Conservation (phyloP, 352 stramenopile genomes). For the Phytophthora sojae region DNA sequence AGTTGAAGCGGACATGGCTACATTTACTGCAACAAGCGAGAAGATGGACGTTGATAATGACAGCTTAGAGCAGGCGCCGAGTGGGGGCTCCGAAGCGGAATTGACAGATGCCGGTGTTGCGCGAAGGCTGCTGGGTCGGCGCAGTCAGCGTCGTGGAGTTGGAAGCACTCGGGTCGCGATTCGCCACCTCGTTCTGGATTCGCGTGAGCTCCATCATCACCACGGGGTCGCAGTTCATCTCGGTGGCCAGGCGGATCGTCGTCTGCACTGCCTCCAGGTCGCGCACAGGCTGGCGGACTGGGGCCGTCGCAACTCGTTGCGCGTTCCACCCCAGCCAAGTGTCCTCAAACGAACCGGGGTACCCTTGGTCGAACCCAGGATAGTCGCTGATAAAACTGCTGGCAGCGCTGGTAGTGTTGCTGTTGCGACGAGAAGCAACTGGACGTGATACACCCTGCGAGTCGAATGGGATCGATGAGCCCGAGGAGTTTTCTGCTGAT, state of each 20-base stretch:
- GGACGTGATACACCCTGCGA: slow-evolving; percentile 6
- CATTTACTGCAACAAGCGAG: background rate
- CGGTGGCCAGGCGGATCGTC: slow-evolving; percentile 63
- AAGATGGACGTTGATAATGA: background rate
- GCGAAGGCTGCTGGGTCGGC: slow-evolving; percentile 13
- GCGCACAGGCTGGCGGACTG: slow-evolving; percentile 37
- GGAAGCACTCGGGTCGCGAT: slow-evolving; percentile 24
- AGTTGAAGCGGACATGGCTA: slow-evolving; percentile 38
- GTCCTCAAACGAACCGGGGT: slow-evolving; percentile 39
- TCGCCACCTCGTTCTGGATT: slow-evolving; percentile 55
- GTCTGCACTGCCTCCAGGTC: slow-evolving; percentile 70
- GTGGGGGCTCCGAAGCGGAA: slow-evolving; percentile 60
- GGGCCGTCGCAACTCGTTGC: slow-evolving; percentile 30
- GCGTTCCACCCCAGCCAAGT: slow-evolving; percentile 64
- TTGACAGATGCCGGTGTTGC: slow-evolving; percentile 54
- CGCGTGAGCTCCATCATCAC: slow-evolving; percentile 67
- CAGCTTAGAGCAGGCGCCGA: slow-evolving; percentile 37
- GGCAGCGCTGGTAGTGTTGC: slow-evolving; percentile 4
- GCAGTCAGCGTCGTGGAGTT: slow-evolving; percentile 15
- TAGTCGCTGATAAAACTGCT: slow-evolving; percentile 29
- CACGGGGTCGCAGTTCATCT: slow-evolving; percentile 70
- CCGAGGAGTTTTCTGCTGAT: slow-evolving; percentile 14
- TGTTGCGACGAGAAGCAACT: slow-evolving; percentile 18
- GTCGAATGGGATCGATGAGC: slow-evolving; percentile 20
- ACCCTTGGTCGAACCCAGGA: slow-evolving; percentile 35